Percentiles rank a stretch among this genome's conserved stretches.
Evolutionary conservation across 2,329 filamentous ascomycete species (phyloP).

Genomic region (Fusarium begoniae): DNA sequence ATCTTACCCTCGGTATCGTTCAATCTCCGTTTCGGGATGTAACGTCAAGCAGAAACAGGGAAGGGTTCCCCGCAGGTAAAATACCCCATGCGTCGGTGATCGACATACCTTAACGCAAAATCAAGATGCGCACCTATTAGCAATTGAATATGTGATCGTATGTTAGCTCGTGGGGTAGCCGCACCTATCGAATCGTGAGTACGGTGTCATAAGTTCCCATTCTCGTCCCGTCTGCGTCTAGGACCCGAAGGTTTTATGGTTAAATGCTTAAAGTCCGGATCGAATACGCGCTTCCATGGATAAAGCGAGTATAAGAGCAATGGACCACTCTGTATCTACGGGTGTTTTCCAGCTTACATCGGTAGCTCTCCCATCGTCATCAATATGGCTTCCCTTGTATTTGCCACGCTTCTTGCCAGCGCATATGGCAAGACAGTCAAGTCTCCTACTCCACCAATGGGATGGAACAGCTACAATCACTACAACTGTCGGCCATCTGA

Average conservation of each 20-base stretch:
- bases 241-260: neutral
- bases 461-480: constrained; percentile 70
- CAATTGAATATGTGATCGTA: neutral
- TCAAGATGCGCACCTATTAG: neutral
- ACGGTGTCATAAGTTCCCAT: neutral
- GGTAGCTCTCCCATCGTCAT: neutral
- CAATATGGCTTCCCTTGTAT: constrained; percentile 9
- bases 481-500: constrained; percentile 34
- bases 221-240: neutral
- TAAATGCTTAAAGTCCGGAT: neutral
- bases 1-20: neutral
- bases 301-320: neutral
- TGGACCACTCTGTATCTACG: too few species aligned
- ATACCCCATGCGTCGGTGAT: neutral
- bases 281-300: neutral
- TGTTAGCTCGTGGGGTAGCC: neutral
- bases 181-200: neutral
- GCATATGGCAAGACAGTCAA: constrained; percentile 17
- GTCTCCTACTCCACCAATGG: constrained; percentile 54
- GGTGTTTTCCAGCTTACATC: neutral
- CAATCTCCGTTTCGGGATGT: neutral
- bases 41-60: neutral
- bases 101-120: neutral
- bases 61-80: constrained; percentile 1
- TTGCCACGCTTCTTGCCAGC: constrained; percentile 4